Base-by-base conservation (phyloP, 306 rosid species). In the Psophocarpus tetragonolobus region DNA sequence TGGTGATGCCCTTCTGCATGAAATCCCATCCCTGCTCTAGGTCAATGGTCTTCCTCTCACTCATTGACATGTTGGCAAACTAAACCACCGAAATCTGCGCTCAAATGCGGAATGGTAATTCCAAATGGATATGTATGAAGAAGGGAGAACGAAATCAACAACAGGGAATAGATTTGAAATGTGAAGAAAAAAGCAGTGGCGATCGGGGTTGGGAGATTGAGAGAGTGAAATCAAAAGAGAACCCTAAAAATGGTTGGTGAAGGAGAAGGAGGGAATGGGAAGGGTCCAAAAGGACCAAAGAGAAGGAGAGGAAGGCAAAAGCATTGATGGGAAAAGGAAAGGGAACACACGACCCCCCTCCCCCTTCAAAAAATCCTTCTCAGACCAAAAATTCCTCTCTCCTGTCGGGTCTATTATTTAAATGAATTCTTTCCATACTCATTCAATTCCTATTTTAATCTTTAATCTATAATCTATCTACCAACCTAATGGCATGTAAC, bases 1-100 rank as follows among this genome's bases (percentile, higher is more conserved):
- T 89, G 3, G 62, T 83, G 35, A 89, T 87, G 38, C 89, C 93
- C 80, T 82, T 83, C 62, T 76, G 87, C 88, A 87, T 89, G 35
- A 83, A 83, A 63, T 83, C 91, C 93, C 91, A 89, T 75, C 91
- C 89, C 77, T 87, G 87, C 21, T 89, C 93, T 24, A 89, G 78
- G 73, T 85, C 87, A 32, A 81, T 87, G 18, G 85, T 81, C 81
- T 79, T 87, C 32, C 89, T 82, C 71, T 87, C 91, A 66, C 80
- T 82, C 86, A 80, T 64, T 18, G 86, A 79, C 84, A 82, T 85
- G 45, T 6, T 47, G 62, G 20, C 41, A 45, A 77, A 35, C 65
- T 18, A 18, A 68, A 38, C 45, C 21, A 36, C 13, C 23, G 82
- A 57, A 76, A 73, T 62, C 83, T 30, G 83, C 38, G 50, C 38